Evolutionary conservation across 2,329 filamentous ascomycete species (phyloP), one percentile per base, ranked within the genome.

Genomic region (Pseudogymnoascus sp.): DNA sequence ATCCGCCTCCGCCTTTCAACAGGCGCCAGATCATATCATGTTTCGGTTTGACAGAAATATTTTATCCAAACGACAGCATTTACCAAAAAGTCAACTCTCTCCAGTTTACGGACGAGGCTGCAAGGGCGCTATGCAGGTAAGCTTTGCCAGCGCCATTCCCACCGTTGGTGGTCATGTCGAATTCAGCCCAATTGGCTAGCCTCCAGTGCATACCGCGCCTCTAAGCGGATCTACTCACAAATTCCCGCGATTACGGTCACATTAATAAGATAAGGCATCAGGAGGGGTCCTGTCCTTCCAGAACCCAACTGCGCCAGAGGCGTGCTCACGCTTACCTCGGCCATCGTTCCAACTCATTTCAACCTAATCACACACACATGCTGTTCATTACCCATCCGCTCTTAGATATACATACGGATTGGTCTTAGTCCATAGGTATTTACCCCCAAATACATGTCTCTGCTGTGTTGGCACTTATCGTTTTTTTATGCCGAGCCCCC

Each of bases 1-100:
- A 56, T 56, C 50, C 50, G 28, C 50, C 50, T 56, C 50, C 50
- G 50, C 50, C 50, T 56, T 56, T 56, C 50, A 56, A 56, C 50
- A 56, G 50, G 50, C 50, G 50, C 50, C 50, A 56, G 50, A 56
- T 56, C 50, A 56, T 56, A 56, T 56, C 28, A 28, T 56, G 50
- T 56, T 56, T 56, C 28, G 50, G 50, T 34, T 56, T 56, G 28
- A 56, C 50, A 56, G 46, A 36, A 56, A 56, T 34, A 56, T 56
- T 56, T 53, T 56, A 56, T 56, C 50, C 28, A 56, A 56, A 34
- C 28, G 28, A 53, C 46, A 53, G n/a, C 6, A 50, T 50, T 34
- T 34, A 18, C 16, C 10, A 21, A 6, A 56, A 12, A n/a, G 10
- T 56, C 50, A 56, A 21, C 10, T 21, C 10, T 21, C 28, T 56